Base-by-base conservation (phyloP, 176 grass and related monocot species). In the Carex kokanica region DNA sequence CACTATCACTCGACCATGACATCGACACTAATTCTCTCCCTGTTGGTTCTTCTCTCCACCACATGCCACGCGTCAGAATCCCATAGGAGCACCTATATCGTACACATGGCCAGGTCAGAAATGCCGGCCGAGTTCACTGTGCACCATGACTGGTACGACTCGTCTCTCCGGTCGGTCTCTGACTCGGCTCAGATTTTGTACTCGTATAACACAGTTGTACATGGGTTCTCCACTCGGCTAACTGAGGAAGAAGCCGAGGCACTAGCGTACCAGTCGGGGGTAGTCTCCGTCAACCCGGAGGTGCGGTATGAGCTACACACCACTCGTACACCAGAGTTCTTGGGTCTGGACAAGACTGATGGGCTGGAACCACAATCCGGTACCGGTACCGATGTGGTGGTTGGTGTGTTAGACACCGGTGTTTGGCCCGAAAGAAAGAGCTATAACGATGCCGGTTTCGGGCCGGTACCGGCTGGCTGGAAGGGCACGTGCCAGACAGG, bases 261-360 rank as follows among this genome's bases (percentile, higher is more conserved):
- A 58, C 77, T 98, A 34, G 85, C 74, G 20, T 1, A 3, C 82
- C 24, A 52, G 4, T 70, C 60, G 0, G 95, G 95, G 0, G 95
- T 98, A 0, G 47, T 98, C 2, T 89, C 84, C 11, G 90, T 98
- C 18, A 88, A 91, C 78, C 91, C 89, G 16, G 95, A 98, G 87
- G 5, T 69, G 6, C 79, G 84, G 36, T 98, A 93, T 82, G 69
- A 91, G 86, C 89, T 98, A 49, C 95, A 98, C 84, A 98, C 91
- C 0, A 98, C 95, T 27, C 92, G 95, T 59, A 98, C 92, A 24
- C 95, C 95, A 0, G 95, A 98, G 87, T 98, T 98, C 88, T 59
- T 98, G 29, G 92, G 91, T 38, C 60, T 95, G n/a, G 86, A 88
- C 78, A 86, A 84, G 21, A 78, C 15, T 0, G 81, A 24, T 20